phyloP scores from a whole-genome alignment of 345 rosid genomes.

The Cardiospermum halicacabum region DNA sequence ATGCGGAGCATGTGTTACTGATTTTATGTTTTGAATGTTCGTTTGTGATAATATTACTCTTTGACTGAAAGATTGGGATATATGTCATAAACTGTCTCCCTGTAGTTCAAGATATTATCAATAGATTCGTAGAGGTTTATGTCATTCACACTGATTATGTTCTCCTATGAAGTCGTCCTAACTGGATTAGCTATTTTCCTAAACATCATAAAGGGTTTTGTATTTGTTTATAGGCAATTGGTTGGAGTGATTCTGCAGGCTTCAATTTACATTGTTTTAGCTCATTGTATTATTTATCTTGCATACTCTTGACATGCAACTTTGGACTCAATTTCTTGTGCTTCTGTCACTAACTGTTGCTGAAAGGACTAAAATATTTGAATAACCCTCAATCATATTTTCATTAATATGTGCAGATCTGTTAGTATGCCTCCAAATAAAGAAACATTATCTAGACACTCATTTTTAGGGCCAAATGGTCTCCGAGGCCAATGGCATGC shows the following conservation, averaged over 20 bases:
- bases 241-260: background rate
- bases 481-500: constrained; percentile 83
- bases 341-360: background rate
- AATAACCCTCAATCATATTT: background rate
- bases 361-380: background rate
- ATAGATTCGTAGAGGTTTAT: background rate
- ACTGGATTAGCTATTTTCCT: background rate
- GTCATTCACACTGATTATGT: background rate
- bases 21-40: background rate
- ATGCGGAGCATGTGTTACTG: background rate
- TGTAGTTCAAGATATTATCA: background rate
- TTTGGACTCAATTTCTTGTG: background rate
- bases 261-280: background rate
- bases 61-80: background rate
- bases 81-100: background rate
- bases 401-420: constrained; percentile 49
- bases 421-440: constrained; percentile 63
- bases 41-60: background rate
- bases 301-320: background rate
- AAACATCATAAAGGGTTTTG: background rate
- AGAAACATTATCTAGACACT: constrained; percentile 94
- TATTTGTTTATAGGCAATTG: background rate
- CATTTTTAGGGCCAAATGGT: constrained; percentile 86
- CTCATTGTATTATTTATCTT: background rate
- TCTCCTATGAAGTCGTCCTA: background rate